Evolutionary conservation across 1,284 basidiomycete species (phyloP).

Genomic region (Spongiforma sp.): DNA sequence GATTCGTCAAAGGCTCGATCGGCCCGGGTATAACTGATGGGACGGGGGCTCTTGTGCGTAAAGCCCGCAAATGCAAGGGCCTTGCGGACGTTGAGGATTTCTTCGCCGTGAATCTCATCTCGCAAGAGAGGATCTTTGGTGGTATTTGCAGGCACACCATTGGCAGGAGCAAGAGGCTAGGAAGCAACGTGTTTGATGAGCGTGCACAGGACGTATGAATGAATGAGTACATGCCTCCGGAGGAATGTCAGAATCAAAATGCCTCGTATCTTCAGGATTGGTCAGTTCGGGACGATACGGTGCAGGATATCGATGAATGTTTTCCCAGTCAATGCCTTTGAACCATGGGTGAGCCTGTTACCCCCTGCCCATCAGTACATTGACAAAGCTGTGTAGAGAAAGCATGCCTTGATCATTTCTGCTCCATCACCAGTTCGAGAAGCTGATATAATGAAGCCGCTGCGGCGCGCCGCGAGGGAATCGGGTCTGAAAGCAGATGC

Average conservation of each 20-base stretch:
- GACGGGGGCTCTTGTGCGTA: constrained; percentile 85
- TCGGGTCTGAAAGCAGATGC: constrained; percentile 76
- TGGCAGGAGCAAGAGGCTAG: constrained; percentile 88
- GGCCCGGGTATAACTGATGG: constrained; percentile 73
- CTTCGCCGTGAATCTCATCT: constrained; percentile 82
- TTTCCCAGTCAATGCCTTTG: constrained; percentile 83
- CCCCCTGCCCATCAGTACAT: constrained; percentile 27
- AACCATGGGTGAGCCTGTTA: constrained; percentile 86
- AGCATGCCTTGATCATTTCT: constrained; percentile 80
- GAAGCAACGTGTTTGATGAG: constrained; percentile 39
- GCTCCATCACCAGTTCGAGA: constrained; percentile 77
- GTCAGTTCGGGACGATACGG: constrained; percentile 88
- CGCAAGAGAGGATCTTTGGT: constrained; percentile 89
- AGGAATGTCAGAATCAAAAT: constrained; percentile 94
- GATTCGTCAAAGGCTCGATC: constrained; percentile 71
- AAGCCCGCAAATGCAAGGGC: constrained; percentile 89
- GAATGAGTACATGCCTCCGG: constrained; percentile 68
- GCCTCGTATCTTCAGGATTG: constrained; percentile 83
- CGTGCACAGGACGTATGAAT: constrained; percentile 25
- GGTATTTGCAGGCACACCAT: constrained; percentile 80
- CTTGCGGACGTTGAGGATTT: constrained; percentile 91
- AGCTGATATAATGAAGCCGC: constrained; percentile 67
- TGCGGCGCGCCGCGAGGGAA: constrained; percentile 77
- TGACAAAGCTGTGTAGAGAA: constrained; percentile 23
- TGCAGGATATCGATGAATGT: constrained; percentile 79